Base-by-base conservation (phyloP, 495 filamentous ascomycete species). In the Aspergillus leporis region DNA sequence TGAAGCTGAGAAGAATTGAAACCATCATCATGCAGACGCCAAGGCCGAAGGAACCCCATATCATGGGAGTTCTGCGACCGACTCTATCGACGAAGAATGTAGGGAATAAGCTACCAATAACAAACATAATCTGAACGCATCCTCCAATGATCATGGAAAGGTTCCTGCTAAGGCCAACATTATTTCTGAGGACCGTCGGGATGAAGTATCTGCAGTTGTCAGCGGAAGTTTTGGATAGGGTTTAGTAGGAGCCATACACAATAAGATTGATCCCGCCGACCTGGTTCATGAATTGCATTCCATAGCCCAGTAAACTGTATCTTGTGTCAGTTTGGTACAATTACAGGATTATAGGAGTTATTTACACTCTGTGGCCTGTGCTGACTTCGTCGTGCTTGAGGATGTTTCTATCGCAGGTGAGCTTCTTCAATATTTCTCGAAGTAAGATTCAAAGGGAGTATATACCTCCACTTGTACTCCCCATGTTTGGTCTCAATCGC, bases 11-110 rank as follows among this genome's bases (percentile, higher is more conserved):
- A 5, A 83, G 70, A 48, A 80, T 74, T 1, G 80, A 70, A 34
- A 83, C 79, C 62, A 84, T 67, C 68, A 83, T 74, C 76, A 84
- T 81, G 38, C 71, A 78, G 21, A 85, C 61, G 1, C 72, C 74
- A 1, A 83, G 70, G 14, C 77, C 81, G 19, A 76, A 66, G 0
- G 74, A 81, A 7, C 82, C 82, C 58, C 74, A 76, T 67, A 87
- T 85, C 81, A 86, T 84, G 6, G 83, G 78, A 36, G 78, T 74
- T 21, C 83, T 77, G 31, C 83, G 81, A 25, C 86, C 86, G 47
- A 85, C 72, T 19, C 71, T 65, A 62, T 85, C 83, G n/a, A 62
- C 64, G 36, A 66, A 66, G 55, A 73, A 73, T 5, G 68, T 64
- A 18, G 81, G 80, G 48, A 80, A 70, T 12, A 83, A 70, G 34